These are phyloP conservation scores for Phytopythium boreale DNA, from an alignment of 352 stramenopile species.

Conservation along the genomic window DNA sequence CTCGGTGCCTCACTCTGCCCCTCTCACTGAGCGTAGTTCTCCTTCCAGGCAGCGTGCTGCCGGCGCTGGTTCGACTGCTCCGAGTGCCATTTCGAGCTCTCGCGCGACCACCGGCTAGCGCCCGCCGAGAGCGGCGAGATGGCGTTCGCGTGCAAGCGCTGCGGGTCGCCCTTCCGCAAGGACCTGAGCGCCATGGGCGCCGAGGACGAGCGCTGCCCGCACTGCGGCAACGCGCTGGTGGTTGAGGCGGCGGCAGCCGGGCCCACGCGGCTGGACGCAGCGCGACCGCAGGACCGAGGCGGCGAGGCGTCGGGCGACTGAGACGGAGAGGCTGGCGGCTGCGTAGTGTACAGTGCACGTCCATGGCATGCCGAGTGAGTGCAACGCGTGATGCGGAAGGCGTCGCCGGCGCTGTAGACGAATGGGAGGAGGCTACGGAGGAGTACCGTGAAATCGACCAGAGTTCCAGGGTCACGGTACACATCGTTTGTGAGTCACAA, in stretches of 20 bases:
- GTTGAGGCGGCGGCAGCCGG: conserved; percentile 8
- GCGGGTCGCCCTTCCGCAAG: conserved; percentile 61
- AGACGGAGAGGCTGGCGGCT: too few species aligned
- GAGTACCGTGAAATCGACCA: neutral
- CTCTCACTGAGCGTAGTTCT: conserved; percentile 27
- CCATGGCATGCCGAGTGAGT: too few species aligned
- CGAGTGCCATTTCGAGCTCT: conserved; percentile 65
- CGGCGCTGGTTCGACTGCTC: conserved; percentile 78
- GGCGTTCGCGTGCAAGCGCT: conserved; percentile 67
- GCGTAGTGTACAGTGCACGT: too few species aligned
- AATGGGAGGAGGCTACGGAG: neutral
- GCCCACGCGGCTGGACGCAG: neutral
- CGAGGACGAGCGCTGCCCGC: conserved; percentile 61
- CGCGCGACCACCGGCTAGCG: conserved; percentile 47
- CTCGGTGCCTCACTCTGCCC: neutral
- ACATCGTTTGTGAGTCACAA: neutral
- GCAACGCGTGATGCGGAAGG: too few species aligned
- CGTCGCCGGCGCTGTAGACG: too few species aligned
- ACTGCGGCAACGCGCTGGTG: conserved; percentile 51
- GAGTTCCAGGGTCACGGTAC: neutral
- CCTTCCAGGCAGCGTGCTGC: conserved; percentile 69
- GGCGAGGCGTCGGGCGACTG: too few species aligned
- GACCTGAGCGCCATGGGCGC: conserved; percentile 44
- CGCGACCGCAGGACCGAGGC: neutral
- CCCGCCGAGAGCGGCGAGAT: conserved; percentile 30